Percentiles rank a stretch among this genome's conserved stretches.
phyloP scores from a whole-genome alignment of 2,329 filamentous ascomycete genomes.

The Aureobasidium sp. region DNA sequence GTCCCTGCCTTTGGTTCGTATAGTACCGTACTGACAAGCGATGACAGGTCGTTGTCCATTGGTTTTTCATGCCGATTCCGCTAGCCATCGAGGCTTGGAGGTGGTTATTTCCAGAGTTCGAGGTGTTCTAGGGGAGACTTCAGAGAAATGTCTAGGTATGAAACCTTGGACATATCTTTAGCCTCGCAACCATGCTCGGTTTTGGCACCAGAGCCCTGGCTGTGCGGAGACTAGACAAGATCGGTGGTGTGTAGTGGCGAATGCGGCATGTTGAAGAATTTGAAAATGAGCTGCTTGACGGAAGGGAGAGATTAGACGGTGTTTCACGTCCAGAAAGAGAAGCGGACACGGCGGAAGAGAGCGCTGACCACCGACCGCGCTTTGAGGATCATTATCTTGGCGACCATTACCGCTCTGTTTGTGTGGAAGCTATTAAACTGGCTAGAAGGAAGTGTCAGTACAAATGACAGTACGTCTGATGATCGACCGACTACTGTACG shows the following conservation, averaged over 20 bases:
- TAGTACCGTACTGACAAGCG: neutral
- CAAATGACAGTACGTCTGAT: neutral
- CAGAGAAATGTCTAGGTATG: neutral
- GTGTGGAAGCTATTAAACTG: neutral
- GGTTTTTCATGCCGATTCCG: neutral
- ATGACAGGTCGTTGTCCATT: neutral
- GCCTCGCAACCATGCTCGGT: neutral
- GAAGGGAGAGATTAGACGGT: slow-evolving; percentile 1
- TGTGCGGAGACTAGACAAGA: neutral
- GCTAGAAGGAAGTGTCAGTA: neutral
- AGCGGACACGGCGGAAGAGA: neutral
- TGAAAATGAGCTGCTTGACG: neutral
- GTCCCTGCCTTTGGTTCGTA: neutral
- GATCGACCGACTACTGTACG: neutral
- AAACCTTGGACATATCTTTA: slow-evolving; percentile 1
- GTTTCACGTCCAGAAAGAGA: slow-evolving; percentile 9
- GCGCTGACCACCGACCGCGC: neutral
- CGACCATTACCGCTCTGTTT: neutral
- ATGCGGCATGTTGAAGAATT: neutral
- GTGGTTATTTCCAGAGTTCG: neutral
- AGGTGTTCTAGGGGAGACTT: neutral
- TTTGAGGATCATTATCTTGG: neutral
- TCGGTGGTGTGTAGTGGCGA: neutral
- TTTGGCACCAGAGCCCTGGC: neutral
- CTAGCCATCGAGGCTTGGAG: neutral